Percentiles rank a stretch among this genome's conserved stretches.
phyloP scores from a whole-genome alignment of 306 rosid species.

The Corylus heterophylla region DNA sequence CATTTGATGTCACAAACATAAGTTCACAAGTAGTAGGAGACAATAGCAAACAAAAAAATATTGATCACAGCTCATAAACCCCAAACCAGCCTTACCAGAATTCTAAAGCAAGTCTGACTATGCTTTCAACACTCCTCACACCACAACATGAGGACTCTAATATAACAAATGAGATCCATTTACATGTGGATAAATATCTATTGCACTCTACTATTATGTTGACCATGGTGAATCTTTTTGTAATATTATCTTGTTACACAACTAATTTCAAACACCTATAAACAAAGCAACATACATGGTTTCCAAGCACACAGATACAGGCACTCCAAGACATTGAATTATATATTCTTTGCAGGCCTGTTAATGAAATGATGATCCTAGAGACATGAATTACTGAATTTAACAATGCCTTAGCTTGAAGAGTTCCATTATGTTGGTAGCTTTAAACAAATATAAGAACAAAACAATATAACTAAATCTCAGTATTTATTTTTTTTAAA shows the following conservation, averaged over 20 bases:
- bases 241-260: background rate
- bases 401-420: background rate
- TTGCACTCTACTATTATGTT: background rate
- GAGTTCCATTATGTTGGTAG: background rate
- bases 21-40: background rate
- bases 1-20: no score
- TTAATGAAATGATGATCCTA: background rate
- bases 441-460: conserved; percentile 22
- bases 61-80: background rate
- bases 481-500: background rate
- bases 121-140: background rate
- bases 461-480: conserved; percentile 16
- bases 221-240: background rate
- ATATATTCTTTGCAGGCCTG: background rate
- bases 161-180: background rate
- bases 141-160: background rate
- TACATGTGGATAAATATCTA: background rate
- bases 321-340: background rate
- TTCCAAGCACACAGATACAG: background rate
- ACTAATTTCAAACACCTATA: background rate
- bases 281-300: background rate
- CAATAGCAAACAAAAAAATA: background rate
- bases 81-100: background rate
- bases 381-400: background rate
- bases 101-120: background rate